Conservation (phyloP, 2,329 filamentous ascomycete species). For the Didymosphaeria variabile region DNA sequence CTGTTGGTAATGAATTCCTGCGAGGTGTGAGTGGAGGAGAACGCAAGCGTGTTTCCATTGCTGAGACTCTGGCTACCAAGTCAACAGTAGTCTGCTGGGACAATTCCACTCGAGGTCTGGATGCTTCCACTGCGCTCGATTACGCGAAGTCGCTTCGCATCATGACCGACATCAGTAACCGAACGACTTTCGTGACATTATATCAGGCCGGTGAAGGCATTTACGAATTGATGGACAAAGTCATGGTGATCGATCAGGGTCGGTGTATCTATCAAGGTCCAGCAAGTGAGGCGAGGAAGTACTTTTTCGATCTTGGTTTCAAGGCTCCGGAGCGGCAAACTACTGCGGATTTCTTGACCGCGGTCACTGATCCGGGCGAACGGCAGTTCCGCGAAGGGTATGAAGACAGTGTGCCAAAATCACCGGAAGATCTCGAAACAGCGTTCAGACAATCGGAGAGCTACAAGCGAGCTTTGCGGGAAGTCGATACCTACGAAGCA, state of each 20-base stretch:
- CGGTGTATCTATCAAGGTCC: slow-evolving; percentile 74
- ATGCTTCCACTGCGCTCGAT: slow-evolving; percentile 80
- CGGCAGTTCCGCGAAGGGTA: slow-evolving; percentile 67
- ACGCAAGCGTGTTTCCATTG: slow-evolving; percentile 78
- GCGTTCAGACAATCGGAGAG: slow-evolving; percentile 71
- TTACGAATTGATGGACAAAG: slow-evolving; percentile 81
- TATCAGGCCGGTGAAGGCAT: slow-evolving; percentile 77
- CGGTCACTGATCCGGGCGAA: slow-evolving; percentile 77
- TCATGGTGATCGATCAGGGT: slow-evolving; percentile 78
- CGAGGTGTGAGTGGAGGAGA: slow-evolving; percentile 83
- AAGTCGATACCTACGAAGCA: slow-evolving; percentile 69
- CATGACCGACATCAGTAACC: slow-evolving; percentile 79
- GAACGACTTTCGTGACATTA: slow-evolving; percentile 74
- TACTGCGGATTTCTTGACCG: slow-evolving; percentile 80
- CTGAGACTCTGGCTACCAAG: slow-evolving; percentile 78
- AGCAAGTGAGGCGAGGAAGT: slow-evolving; percentile 67
- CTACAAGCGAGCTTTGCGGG: slow-evolving; percentile 68
- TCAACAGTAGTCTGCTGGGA: slow-evolving; percentile 79
- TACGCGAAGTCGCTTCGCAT: slow-evolving; percentile 80
- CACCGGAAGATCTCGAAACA: slow-evolving; percentile 71
- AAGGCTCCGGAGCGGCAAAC: slow-evolving; percentile 69
- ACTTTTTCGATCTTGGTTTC: slow-evolving; percentile 73
- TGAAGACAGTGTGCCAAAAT: slow-evolving; percentile 73
- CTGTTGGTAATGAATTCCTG: slow-evolving; percentile 76
- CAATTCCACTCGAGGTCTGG: slow-evolving; percentile 81